Evolutionary conservation across 2,329 filamentous ascomycete genomes (phyloP).

Genomic region (Lasiodiplodia gonubiensis): DNA sequence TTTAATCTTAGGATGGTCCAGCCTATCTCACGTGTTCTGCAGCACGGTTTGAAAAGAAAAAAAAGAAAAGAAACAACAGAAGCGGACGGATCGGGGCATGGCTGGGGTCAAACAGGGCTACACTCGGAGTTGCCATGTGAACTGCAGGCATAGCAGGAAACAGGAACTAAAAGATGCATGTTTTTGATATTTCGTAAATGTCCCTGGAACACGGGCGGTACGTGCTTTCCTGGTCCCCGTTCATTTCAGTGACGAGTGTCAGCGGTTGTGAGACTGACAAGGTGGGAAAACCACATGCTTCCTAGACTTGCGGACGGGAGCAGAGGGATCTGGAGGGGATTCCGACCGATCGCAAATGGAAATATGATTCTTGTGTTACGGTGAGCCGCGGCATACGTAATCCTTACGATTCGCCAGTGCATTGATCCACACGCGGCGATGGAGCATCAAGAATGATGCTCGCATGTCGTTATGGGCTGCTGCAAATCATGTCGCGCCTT

Average conservation of each 20-base stretch:
- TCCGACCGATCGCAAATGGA: not conserved
- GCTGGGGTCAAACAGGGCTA: not conserved
- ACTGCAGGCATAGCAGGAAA: not conserved
- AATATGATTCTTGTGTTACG: not conserved
- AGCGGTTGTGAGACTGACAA: not conserved
- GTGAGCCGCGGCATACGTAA: not conserved
- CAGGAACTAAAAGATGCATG: not conserved
- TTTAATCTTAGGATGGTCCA: not conserved
- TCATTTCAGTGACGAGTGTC: not conserved
- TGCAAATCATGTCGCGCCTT: not conserved
- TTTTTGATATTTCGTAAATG: not conserved
- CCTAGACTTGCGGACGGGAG: not conserved
- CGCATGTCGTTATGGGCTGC: not conserved
- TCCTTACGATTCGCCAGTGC: not conserved
- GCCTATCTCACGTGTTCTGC: not conserved
- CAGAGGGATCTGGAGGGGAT: too few relatives aligned
- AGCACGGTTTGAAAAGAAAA: not conserved
- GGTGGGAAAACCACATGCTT: not conserved
- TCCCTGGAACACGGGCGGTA: not conserved
- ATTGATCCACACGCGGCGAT: not conserved
- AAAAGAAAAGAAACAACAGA: too few relatives aligned
- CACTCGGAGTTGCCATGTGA: not conserved
- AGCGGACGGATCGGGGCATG: not conserved
- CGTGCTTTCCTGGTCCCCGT: too few relatives aligned
- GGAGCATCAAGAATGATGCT: not conserved